A percentile compares a stretch with the other conserved stretches of the same genome.
These are phyloP conservation scores for Tothia fuscella DNA, from an alignment of 2,329 filamentous ascomycete genomes.

Conservation along the genomic window DNA sequence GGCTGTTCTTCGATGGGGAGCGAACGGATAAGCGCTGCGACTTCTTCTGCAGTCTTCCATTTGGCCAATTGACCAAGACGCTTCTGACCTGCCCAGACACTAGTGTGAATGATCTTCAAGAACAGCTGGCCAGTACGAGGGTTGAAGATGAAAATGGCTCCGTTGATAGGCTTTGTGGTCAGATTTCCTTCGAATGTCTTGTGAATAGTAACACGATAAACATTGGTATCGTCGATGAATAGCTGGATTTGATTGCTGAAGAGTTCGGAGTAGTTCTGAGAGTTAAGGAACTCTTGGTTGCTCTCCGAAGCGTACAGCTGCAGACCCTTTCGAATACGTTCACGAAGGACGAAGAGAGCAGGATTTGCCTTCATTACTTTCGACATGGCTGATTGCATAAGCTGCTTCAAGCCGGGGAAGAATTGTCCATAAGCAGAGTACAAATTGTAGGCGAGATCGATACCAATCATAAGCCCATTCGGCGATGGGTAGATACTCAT, in stretches of 20 bases:
- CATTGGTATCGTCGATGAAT: constrained; percentile 98
- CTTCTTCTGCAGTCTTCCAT: constrained; percentile 99
- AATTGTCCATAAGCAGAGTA: constrained; percentile 98
- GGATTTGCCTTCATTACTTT: constrained; percentile 99
- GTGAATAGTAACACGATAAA: constrained; percentile 98
- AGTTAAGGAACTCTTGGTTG: constrained; percentile 98
- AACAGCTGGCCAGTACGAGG: constrained; percentile 96
- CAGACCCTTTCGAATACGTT: constrained; percentile 96
- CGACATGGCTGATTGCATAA: constrained; percentile 96
- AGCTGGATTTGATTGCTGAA: constrained; percentile 99
- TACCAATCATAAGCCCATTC: constrained; percentile 93
- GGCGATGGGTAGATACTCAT: constrained; percentile 98
- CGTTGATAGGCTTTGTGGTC: constrained; percentile 98
- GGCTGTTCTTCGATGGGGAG: constrained; percentile 95
- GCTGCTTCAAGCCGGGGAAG: constrained; percentile 91
- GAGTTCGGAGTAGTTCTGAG: constrained; percentile 96
- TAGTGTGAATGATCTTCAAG: constrained; percentile 98
- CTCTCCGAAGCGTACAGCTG: constrained; percentile 97
- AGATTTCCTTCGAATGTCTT: constrained; percentile 99
- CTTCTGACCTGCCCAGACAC: constrained; percentile 98
- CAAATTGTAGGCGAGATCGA: constrained; percentile 94
- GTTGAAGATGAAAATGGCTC: constrained; percentile 99
- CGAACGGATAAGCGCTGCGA: constrained; percentile 89
- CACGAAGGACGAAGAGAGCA: constrained; percentile 85
- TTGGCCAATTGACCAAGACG: constrained; percentile 96